Percentiles rank a stretch among this genome's conserved stretches.
These are phyloP conservation scores for Penicillium paradoxum DNA, from an alignment of 495 filamentous ascomycete genomes.

Conservation along the genomic window DNA sequence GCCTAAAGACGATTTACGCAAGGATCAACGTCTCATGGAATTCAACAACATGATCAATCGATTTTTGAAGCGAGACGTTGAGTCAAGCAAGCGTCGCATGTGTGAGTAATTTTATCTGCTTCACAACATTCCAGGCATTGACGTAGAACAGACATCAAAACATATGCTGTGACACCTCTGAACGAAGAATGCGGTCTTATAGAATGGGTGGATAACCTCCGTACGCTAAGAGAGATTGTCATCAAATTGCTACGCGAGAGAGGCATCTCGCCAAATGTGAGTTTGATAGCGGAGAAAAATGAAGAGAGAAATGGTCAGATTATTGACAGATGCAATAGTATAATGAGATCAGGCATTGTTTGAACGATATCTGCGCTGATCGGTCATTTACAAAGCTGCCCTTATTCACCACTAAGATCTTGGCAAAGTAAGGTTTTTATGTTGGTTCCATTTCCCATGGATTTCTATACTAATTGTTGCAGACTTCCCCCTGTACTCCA, in stretches of 20 bases:
- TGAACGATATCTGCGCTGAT: slow-evolving; percentile 54
- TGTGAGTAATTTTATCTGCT: slow-evolving; percentile 37
- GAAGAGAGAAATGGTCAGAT: neutral
- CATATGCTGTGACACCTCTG: slow-evolving; percentile 90
- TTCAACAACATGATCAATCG: slow-evolving; percentile 98
- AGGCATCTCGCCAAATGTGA: slow-evolving; percentile 53
- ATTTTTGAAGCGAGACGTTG: slow-evolving; percentile 82
- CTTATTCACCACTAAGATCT: slow-evolving; percentile 66
- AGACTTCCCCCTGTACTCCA: slow-evolving; percentile 78
- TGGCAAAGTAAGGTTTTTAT: slow-evolving; percentile 35
- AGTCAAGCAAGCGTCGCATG: slow-evolving; percentile 76
- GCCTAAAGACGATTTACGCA: slow-evolving; percentile 94
- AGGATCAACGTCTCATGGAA: slow-evolving; percentile 97
- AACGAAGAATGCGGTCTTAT: slow-evolving; percentile 98
- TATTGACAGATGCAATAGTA: slow-evolving; percentile 39
- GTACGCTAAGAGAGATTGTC: slow-evolving; percentile 88
- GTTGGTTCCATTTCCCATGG: neutral
- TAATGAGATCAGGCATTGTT: slow-evolving; percentile 50
- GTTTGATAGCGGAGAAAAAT: slow-evolving; percentile 1
- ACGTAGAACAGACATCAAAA: slow-evolving; percentile 70
- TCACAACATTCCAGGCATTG: slow-evolving; percentile 2
- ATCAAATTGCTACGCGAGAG: slow-evolving; percentile 69
- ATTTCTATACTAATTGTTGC: slow-evolving; percentile 9
- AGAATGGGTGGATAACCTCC: slow-evolving; percentile 97
- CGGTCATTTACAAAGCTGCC: slow-evolving; percentile 41